Conservation (phyloP, 345 rosid genomes). For the Eucalyptus cladocalyx region DNA sequence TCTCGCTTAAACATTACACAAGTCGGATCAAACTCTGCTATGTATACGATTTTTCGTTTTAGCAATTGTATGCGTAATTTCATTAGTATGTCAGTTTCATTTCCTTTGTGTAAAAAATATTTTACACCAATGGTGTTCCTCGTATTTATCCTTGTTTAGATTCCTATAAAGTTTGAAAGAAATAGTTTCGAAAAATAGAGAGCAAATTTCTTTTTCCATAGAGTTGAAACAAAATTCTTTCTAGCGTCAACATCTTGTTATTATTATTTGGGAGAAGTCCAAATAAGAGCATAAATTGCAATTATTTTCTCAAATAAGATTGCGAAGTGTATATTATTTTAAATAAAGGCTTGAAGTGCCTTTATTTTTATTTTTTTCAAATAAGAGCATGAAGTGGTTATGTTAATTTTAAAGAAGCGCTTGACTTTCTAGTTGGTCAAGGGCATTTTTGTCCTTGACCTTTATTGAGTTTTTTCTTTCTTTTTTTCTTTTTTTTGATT, state of each 20-base stretch:
- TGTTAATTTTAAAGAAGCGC: too few species aligned
- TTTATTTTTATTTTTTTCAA: too few species aligned
- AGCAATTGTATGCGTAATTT: neutral
- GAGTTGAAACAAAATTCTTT: neutral
- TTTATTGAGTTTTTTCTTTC: too few species aligned
- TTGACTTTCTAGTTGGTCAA: too few species aligned
- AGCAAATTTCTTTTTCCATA: neutral
- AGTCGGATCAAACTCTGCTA: neutral
- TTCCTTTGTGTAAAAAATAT: neutral
- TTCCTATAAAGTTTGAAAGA: neutral
- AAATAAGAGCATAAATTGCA: too few species aligned
- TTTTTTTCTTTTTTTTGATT: too few species aligned
- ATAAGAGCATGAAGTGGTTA: too few species aligned
- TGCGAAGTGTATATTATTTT: too few species aligned
- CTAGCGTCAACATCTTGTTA: neutral
- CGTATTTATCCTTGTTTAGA: neutral
- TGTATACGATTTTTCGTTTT: too few species aligned
- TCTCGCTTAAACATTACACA: neutral
- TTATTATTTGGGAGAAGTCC: too few species aligned
- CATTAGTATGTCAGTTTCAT: neutral
- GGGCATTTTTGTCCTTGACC: too few species aligned
- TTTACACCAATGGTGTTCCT: neutral
- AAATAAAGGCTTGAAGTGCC: rapidly evolving
- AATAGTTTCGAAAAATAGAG: neutral
- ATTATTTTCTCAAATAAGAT: too few species aligned